Evolutionary conservation across 148 eudicot species (phyloP).

Genomic region (Rhododendron mucronatum): DNA sequence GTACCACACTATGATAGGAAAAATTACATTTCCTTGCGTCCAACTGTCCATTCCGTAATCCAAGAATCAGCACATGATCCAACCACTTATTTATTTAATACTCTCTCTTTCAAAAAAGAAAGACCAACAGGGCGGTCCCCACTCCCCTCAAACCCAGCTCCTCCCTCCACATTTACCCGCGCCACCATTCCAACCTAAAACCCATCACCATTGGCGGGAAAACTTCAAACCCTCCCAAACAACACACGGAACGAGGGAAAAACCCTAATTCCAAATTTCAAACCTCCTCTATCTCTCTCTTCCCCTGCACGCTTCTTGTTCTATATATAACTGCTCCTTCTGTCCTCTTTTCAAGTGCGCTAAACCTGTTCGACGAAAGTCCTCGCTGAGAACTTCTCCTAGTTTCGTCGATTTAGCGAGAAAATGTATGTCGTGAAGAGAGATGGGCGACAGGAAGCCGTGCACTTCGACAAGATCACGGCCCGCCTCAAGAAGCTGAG

Average conservation of each 20-base stretch:
- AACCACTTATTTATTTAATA: not conserved
- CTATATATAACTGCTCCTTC: not conserved
- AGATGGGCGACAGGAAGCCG: constrained; percentile 77
- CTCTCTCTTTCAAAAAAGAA: not conserved
- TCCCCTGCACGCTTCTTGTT: not conserved
- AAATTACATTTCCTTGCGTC: not conserved
- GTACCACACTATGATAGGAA: no score
- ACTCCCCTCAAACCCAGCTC: not conserved
- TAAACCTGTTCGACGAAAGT: constrained; percentile 32
- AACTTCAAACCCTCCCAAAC: not conserved
- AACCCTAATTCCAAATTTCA: constrained; percentile 21
- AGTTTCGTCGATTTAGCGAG: not conserved
- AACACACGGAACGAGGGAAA: constrained; percentile 5
- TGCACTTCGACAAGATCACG: constrained; percentile 82
- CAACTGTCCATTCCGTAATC: not conserved
- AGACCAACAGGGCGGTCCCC: constrained; percentile 2
- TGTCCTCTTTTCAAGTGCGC: not conserved
- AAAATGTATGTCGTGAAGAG: constrained; percentile 85
- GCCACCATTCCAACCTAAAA: constrained; percentile 1
- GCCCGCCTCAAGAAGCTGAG: constrained; percentile 84
- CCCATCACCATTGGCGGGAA: constrained; percentile 16
- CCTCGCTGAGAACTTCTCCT: constrained; percentile 7
- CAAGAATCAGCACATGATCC: constrained; percentile 1
- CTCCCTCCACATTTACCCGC: not conserved
- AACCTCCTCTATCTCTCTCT: not conserved